A percentile compares a stretch with the other conserved stretches of the same genome.
phyloP scores from a whole-genome alignment of 2,329 filamentous ascomycete species.

The Septoria linicola region DNA sequence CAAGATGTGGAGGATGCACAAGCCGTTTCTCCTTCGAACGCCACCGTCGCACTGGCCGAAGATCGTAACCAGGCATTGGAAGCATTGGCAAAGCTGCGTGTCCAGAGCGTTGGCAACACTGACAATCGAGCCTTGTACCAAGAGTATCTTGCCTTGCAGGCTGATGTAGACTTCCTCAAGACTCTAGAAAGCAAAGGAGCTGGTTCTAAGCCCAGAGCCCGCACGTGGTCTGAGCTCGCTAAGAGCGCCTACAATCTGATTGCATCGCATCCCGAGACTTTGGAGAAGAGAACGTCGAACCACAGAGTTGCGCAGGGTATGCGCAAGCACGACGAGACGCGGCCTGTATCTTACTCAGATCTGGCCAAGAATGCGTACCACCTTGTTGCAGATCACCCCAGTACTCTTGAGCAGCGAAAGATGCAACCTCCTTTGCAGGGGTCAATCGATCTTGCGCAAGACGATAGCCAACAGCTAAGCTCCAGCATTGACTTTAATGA shows the following conservation, averaged over 20 bases:
- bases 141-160: conserved; percentile 9
- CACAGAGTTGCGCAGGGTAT: background rate
- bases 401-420: background rate
- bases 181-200: background rate
- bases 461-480: too few species aligned
- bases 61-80: background rate
- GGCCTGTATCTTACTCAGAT: background rate
- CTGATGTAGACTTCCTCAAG: conserved; percentile 8
- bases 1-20: too few species aligned
- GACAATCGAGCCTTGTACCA: background rate
- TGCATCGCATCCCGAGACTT: background rate
- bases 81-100: conserved; percentile 1
- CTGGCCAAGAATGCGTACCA: conserved; percentile 12
- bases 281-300: background rate
- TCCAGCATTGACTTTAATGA: too few species aligned
- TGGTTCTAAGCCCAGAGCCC: background rate
- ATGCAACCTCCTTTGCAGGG: too few species aligned
- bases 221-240: conserved; percentile 5
- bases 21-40: too few species aligned
- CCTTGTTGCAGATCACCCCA: conserved; percentile 8
- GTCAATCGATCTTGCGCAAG: background rate
- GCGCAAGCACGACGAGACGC: background rate
- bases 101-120: background rate
- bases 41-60: background rate
- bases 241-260: conserved; percentile 5